Percentiles rank a stretch among this genome's conserved stretches.
Evolutionary conservation across 1,139 yeast species (phyloP).

Genomic region (Hansenula lynferdii): DNA sequence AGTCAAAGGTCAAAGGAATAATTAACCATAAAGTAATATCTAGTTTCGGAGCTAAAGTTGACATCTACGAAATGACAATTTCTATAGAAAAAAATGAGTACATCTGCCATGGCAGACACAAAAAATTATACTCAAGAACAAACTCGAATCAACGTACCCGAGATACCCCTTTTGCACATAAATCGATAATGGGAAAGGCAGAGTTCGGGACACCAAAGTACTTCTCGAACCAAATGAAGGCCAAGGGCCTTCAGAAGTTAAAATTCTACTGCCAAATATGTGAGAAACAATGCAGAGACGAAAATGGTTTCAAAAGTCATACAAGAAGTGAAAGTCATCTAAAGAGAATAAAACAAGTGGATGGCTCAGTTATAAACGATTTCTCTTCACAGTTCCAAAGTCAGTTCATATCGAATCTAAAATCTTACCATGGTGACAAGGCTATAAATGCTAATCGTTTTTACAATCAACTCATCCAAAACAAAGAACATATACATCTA

Average conservation of each 20-base stretch:
- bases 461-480: slow-evolving; percentile 82
- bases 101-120: too few species aligned
- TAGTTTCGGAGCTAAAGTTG: too few species aligned
- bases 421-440: slow-evolving; percentile 77
- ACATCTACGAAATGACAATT: too few species aligned
- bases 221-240: slow-evolving; percentile 71
- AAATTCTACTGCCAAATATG: slow-evolving; percentile 91
- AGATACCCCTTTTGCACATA: too few species aligned
- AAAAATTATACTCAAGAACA: too few species aligned
- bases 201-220: slow-evolving; percentile 83
- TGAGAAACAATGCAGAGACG: slow-evolving; percentile 90
- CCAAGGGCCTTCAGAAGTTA: slow-evolving; percentile 80
- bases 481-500: slow-evolving; percentile 83
- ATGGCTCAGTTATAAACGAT: slow-evolving; percentile 44
- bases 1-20: too few species aligned
- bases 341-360: slow-evolving; percentile 46
- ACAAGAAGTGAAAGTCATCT: slow-evolving; percentile 72
- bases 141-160: too few species aligned
- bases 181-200: slow-evolving; percentile 62
- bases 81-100: too few species aligned
- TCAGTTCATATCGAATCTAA: slow-evolving; percentile 62
- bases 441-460: slow-evolving; percentile 75
- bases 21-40: too few species aligned
- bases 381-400: slow-evolving; percentile 56
- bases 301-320: slow-evolving; percentile 92